Conservation (phyloP, 805 yeast genomes). For the Starmerella riodocensis region DNA sequence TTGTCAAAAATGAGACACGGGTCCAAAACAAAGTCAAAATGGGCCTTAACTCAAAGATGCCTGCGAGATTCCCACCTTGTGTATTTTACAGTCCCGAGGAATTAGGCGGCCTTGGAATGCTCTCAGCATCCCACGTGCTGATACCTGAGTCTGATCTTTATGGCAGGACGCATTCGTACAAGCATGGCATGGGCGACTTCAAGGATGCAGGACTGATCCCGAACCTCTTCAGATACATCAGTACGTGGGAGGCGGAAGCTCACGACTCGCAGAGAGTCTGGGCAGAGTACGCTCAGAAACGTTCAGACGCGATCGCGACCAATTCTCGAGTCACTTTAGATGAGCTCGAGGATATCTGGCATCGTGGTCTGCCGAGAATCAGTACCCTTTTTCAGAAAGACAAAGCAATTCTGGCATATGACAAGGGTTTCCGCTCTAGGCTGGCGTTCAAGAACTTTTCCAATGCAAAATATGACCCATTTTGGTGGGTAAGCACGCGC, state of each 20-base stretch:
- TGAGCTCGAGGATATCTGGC: conserved; percentile 91
- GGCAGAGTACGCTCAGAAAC: conserved; percentile 88
- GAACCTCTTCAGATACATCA: conserved; percentile 79
- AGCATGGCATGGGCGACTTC: conserved; percentile 82
- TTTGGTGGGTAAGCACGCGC: conserved; percentile 90
- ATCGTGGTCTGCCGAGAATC: conserved; percentile 90
- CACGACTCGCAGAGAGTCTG: conserved; percentile 90
- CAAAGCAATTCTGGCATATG: conserved; percentile 85
- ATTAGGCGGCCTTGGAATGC: conserved; percentile 94
- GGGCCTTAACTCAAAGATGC: conserved; percentile 96
- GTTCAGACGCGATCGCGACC: conserved; percentile 75
- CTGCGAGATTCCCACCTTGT: conserved; percentile 96
- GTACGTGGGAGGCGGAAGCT: conserved; percentile 95
- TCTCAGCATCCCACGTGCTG: conserved; percentile 88
- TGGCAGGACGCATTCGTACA: conserved; percentile 74
- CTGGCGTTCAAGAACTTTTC: conserved; percentile 64
- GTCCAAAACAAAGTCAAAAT: conserved; percentile 88
- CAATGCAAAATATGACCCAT: conserved; percentile 64
- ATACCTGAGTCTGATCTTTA: conserved; percentile 89
- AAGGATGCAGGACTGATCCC: conserved; percentile 59
- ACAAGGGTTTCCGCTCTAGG: conserved; percentile 81
- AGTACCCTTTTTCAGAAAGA: conserved; percentile 92
- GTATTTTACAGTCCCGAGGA: conserved; percentile 97
- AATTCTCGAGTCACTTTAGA: conserved; percentile 80
- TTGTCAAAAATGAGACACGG: conserved; percentile 85